These are phyloP conservation scores for Ambrosia hybrid DNA, from an alignment of 140 eudicot species.

Conservation along the genomic window DNA sequence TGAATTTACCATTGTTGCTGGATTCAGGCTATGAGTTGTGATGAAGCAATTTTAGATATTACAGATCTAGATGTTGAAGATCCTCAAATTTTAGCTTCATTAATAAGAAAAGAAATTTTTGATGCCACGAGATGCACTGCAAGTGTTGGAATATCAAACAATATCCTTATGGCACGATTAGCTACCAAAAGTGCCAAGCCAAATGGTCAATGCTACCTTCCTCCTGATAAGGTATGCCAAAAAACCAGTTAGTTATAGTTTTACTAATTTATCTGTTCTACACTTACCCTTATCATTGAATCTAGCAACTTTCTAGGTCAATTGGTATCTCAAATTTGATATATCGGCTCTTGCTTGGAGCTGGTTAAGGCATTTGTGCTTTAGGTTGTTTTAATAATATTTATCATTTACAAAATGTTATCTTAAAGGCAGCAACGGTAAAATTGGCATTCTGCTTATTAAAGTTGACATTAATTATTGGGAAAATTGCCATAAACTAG, in stretches of 20 bases:
- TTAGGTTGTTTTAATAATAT: not conserved
- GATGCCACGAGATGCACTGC: slow-evolving; percentile 90
- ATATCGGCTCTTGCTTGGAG: too few relatives aligned
- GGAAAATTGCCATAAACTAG: too few relatives aligned
- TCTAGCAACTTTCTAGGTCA: slow-evolving; percentile 7
- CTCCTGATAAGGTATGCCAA: slow-evolving; percentile 62
- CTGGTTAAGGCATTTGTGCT: too few relatives aligned
- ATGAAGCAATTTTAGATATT: slow-evolving; percentile 89
- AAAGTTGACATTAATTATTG: too few relatives aligned
- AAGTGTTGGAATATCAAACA: slow-evolving; percentile 81
- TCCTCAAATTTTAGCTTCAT: slow-evolving; percentile 65
- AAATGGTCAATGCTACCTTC: slow-evolving; percentile 79
- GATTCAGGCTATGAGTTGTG: slow-evolving; percentile 93
- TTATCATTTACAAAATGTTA: too few relatives aligned
- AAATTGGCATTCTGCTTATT: too few relatives aligned
- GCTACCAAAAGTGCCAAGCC: slow-evolving; percentile 95
- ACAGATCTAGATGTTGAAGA: slow-evolving; percentile 64
- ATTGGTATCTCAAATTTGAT: not conserved
- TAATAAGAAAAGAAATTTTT: slow-evolving; percentile 70
- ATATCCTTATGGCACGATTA: slow-evolving; percentile 89
- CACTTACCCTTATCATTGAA: not conserved
- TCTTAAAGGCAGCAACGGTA: too few relatives aligned
- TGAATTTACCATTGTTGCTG: slow-evolving; percentile 19
- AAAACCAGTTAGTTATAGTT: not conserved
- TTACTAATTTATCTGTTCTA: not conserved